Conservation (phyloP, 257 asterid genomes). For the Rubia yunnanensis region DNA sequence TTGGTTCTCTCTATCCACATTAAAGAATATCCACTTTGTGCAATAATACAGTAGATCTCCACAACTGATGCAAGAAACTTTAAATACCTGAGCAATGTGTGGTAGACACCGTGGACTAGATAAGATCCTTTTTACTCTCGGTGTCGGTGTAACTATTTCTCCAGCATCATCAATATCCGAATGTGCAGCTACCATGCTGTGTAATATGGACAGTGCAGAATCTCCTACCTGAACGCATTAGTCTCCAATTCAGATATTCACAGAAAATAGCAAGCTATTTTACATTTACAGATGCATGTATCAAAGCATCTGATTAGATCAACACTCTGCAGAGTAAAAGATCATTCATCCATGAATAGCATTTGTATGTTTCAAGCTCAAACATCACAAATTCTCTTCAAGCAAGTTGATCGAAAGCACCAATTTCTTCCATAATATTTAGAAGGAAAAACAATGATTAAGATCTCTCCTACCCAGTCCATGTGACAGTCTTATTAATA, state of each 20-base stretch:
- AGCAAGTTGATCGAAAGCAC: neutral
- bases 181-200: conserved; percentile 96
- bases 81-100: conserved; percentile 84
- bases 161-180: conserved; percentile 99
- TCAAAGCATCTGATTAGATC: neutral
- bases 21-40: neutral
- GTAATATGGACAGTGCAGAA: conserved; percentile 79
- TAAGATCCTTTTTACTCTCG: conserved; percentile 86
- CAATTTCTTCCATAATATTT: neutral
- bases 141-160: conserved; percentile 95
- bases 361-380: neutral
- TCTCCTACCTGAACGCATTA: conserved; percentile 70
- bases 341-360: neutral
- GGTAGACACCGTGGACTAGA: conserved; percentile 95
- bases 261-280: neutral
- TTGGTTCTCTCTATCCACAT: neutral
- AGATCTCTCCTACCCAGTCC: neutral
- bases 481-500: neutral
- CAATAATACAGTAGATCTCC: neutral
- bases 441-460: neutral
- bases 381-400: neutral
- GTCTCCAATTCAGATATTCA: conserved; percentile 9
- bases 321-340: conserved; percentile 4
- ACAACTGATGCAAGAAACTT: neutral
- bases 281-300: neutral